Evolutionary conservation across 1,284 basidiomycete species (phyloP), one percentile per base, ranked within the genome.

Genomic region (Ganoderma resinaceum): DNA sequence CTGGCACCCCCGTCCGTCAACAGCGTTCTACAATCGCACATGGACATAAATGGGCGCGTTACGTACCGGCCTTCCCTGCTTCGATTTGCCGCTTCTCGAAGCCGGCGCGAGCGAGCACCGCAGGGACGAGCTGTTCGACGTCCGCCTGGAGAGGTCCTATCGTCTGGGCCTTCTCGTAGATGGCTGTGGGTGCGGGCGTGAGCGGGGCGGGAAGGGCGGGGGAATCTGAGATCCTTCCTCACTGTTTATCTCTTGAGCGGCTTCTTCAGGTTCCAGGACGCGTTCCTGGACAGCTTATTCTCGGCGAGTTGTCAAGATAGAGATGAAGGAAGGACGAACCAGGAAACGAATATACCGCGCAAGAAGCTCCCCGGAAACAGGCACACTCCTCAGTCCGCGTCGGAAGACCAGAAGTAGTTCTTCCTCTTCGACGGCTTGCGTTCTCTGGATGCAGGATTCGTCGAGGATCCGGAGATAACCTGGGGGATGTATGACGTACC

Each of bases 281-380:
- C 74, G 70, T 62, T 76, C 85, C 86, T 88, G 37, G 33, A 7
- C 33, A 20, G 29, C 26, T 40, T 40, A n/a, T 60, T 26, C 16
- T 60, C 38, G 42, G 58, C 23, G 8, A 38, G 58, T 29, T 40
- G 12, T 40, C 0, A 26, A 26, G 18, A 11, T 14, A 23, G 23
- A 38, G 4, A 12, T 42, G 35, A 40, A 60, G 37, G 18, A 42
- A 42, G 58, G 42, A 18, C 71, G 70, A 62, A 91, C 93, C 78
- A 92, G 72, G 73, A 86, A 86, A 60, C 91, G 87, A 26, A 95
- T 86, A 76, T 93, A 92, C 38, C 87, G 83, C 3, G 91, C 88
- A 90, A 92, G 94, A 9, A 93, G 81, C 73, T 90, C 87, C 18
- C 91, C 92, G 33, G 84, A 91, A 16, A 82, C 85, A 33, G 93